Base-by-base conservation (phyloP, 257 asterid genomes). In the Fraxinus americana region DNA sequence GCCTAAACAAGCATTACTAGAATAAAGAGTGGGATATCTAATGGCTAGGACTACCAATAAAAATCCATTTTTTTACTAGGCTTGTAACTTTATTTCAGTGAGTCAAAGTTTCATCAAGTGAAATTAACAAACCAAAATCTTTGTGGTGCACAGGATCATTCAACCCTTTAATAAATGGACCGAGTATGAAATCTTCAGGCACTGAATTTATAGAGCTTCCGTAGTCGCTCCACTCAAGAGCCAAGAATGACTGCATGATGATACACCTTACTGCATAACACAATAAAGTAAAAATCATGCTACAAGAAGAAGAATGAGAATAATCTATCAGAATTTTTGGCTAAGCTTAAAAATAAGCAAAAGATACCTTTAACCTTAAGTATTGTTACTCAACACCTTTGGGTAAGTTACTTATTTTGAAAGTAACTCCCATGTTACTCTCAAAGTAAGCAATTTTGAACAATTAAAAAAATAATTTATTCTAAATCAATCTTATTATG, bases 101-200 rank as follows among this genome's bases (percentile, higher is more conserved):
- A 34, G 17, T 9, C 17, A 12, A 63, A 63, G 8, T 23, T 59
- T 71, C 82, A 67, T 70, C 45, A 61, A n/a, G 83, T 30, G 79
- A 80, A 76, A 76, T 67, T 72, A 83, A 89, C 97, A 35, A 72
- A 94, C 98, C 98, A 86, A 94, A 94, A 83, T 88, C 96, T 82
- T 75, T 88, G 87, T 94, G 97, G 87, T 92, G 97, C 85, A 91
- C 98, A 69, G 98, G 96, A 88, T 94, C 98, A 82, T 94, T 91
- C 86, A 94, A 82, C 79, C 92, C 98, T 77, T 74, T 89, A 80
- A 91, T 78, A 54, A 94, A 89, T 78, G 98, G 93, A 74, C 97
- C 96, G 75, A 91, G 89, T 82, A 94, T 80, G 82, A 94, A 94
- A 79, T 82, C 85, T 79, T 80, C 85, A 9, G 97, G 92, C 85